phyloP scores from a whole-genome alignment of 1,139 yeast species.

The Debaryomyces sp. region DNA sequence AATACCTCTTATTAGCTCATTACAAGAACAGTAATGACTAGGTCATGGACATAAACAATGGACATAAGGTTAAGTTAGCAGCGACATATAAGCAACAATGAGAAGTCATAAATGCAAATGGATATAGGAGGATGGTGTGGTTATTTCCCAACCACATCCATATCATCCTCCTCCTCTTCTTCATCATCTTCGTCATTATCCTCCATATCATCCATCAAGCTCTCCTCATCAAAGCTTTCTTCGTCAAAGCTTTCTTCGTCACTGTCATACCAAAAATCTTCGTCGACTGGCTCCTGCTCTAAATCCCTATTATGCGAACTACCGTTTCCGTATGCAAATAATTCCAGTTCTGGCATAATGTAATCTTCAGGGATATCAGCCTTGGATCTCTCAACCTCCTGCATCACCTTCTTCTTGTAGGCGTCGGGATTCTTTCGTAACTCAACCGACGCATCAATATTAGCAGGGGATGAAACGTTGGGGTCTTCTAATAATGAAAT shows the following conservation, averaged over 20 bases:
- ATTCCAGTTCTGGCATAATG: conserved; percentile 68
- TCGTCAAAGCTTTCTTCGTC: conserved; percentile 41
- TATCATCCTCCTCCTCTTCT: conserved; percentile 52
- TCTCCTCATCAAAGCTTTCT: conserved; percentile 56
- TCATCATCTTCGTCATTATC: conserved; percentile 62
- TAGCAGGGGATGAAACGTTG: conserved; percentile 90
- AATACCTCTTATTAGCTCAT: background rate
- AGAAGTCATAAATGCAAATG: conserved; percentile 1
- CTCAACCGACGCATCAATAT: conserved; percentile 93
- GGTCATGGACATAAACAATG: background rate
- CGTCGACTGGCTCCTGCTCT: conserved; percentile 74
- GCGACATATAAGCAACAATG: background rate
- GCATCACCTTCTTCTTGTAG: conserved; percentile 74
- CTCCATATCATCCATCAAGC: conserved; percentile 54
- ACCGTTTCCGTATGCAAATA: conserved; percentile 61
- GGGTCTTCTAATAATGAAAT: conserved; percentile 92
- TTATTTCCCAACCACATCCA: conserved; percentile 36
- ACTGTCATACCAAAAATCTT: conserved; percentile 84
- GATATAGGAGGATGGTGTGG: background rate
- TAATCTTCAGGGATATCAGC: conserved; percentile 86
- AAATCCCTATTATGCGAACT: conserved; percentile 37
- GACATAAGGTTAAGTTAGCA: background rate
- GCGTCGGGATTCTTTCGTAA: conserved; percentile 83
- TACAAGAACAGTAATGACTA: background rate
- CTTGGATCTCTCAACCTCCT: conserved; percentile 83